phyloP scores from a whole-genome alignment of 2,329 filamentous ascomycete species.

The Monosporascus ibericus region DNA sequence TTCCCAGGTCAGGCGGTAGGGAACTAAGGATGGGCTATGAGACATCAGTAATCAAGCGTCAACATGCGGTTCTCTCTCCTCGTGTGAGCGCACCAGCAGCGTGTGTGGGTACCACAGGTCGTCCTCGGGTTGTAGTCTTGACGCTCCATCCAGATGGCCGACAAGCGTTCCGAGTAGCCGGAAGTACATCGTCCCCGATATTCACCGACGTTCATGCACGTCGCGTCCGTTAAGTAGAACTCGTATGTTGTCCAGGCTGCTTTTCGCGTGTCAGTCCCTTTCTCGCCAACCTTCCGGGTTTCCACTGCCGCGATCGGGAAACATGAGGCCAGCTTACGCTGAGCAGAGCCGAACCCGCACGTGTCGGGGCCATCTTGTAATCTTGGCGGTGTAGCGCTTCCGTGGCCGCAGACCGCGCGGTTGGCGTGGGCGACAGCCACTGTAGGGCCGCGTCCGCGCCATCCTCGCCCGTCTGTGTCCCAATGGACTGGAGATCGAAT shows the following conservation, averaged over 20 bases:
- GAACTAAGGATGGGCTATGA: conserved; percentile 2
- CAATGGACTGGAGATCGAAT: neutral
- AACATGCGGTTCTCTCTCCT: neutral
- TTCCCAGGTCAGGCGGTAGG: conserved; percentile 10
- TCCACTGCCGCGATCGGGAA: too few relatives aligned
- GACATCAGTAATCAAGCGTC: neutral
- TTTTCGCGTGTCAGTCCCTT: neutral
- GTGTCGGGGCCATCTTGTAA: conserved; percentile 11
- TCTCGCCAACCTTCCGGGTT: neutral
- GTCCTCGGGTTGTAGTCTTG: conserved; percentile 10
- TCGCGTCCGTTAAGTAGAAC: conserved; percentile 7
- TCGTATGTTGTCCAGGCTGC: conserved; percentile 8
- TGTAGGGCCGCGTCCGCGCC: conserved; percentile 5
- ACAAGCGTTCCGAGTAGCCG: conserved; percentile 7
- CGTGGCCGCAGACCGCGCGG: conserved; percentile 6
- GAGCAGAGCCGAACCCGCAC: conserved; percentile 11
- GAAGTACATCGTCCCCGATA: conserved; percentile 12
- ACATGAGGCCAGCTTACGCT: conserved; percentile 2
- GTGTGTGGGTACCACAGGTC: conserved; percentile 8
- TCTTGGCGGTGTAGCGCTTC: conserved; percentile 7
- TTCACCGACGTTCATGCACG: conserved; percentile 9
- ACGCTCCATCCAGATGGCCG: conserved; percentile 11
- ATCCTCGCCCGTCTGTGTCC: conserved; percentile 4
- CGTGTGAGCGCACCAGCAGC: conserved; percentile 7
- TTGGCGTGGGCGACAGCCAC: conserved; percentile 7